A percentile compares a stretch with the other conserved stretches of the same genome.
phyloP scores from a whole-genome alignment of 352 stramenopile species.

The Phytophthora europaea region DNA sequence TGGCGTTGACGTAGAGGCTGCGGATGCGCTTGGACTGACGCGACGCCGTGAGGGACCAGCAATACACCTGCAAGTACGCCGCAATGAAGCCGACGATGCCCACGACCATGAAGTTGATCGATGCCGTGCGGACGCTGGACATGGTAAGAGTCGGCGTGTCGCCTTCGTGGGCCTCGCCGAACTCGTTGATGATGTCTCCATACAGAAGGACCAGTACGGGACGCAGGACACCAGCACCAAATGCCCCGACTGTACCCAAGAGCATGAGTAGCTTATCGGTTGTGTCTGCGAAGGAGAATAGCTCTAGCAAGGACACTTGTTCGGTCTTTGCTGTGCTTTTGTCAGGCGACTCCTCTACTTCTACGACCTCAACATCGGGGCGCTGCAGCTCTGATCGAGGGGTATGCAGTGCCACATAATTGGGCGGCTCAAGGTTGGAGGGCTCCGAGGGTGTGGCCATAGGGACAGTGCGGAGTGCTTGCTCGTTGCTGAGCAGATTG shows the following conservation, averaged over 20 bases:
- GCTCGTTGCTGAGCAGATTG: not conserved
- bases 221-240: slow-evolving; percentile 24
- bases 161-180: slow-evolving; percentile 9
- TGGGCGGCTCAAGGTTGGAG: not conserved
- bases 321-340: slow-evolving; percentile 9
- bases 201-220: slow-evolving; percentile 35
- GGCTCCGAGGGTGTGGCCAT: not conserved
- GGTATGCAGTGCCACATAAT: not conserved
- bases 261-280: slow-evolving; percentile 36
- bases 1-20: slow-evolving; percentile 46
- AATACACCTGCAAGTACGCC: slow-evolving; percentile 57
- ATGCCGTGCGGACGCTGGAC: not conserved
- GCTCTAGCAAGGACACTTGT: slow-evolving; percentile 20
- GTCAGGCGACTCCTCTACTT: not conserved
- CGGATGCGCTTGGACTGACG: slow-evolving; percentile 60
- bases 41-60: slow-evolving; percentile 58
- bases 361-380: not conserved
- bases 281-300: slow-evolving; percentile 34
- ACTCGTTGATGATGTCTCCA: slow-evolving; percentile 36
- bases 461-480: not conserved
- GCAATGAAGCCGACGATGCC: slow-evolving; percentile 1
- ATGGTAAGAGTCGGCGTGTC: too few relatives aligned
- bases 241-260: slow-evolving; percentile 13
- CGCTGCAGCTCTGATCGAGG: not conserved
- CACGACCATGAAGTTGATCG: slow-evolving; percentile 5